Percentiles rank a stretch among this genome's conserved stretches.
Conservation (phyloP, 1,284 basidiomycete genomes). For the Boletus smithii region DNA sequence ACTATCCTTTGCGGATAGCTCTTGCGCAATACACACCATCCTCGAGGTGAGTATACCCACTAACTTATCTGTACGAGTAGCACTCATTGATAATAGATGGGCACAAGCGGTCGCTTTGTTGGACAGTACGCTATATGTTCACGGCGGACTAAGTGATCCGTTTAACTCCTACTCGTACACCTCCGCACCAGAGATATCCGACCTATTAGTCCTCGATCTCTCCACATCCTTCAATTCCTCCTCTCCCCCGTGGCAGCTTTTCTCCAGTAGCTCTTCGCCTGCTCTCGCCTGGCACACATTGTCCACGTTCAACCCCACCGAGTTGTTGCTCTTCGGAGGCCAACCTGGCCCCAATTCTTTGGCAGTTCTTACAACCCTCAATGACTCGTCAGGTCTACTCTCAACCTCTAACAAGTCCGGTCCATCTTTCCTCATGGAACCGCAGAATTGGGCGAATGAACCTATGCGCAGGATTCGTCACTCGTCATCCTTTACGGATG, state of each 20-base stretch:
- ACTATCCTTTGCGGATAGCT: conserved; percentile 17
- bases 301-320: conserved; percentile 55
- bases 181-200: conserved; percentile 68
- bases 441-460: conserved; percentile 57
- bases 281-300: conserved; percentile 78
- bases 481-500: conserved; percentile 48
- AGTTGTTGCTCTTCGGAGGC: conserved; percentile 71
- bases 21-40: conserved; percentile 27
- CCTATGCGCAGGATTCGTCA: conserved; percentile 75
- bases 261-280: conserved; percentile 51
- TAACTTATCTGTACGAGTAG: background rate
- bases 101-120: conserved; percentile 68
- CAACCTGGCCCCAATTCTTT: conserved; percentile 59
- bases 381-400: conserved; percentile 65
- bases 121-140: conserved; percentile 62
- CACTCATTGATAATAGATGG: conserved; percentile 57
- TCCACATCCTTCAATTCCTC: conserved; percentile 53
- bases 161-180: conserved; percentile 68
- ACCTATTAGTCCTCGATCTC: conserved; percentile 68
- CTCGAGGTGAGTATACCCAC: conserved; percentile 19
- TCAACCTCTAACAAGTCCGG: conserved; percentile 37
- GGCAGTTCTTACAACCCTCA: conserved; percentile 46
- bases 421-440: conserved; percentile 49
- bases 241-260: conserved; percentile 64
- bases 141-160: conserved; percentile 76